These are phyloP conservation scores for Naganishia onofrii DNA, from an alignment of 768 basidiomycete genomes.

Conservation along the genomic window DNA sequence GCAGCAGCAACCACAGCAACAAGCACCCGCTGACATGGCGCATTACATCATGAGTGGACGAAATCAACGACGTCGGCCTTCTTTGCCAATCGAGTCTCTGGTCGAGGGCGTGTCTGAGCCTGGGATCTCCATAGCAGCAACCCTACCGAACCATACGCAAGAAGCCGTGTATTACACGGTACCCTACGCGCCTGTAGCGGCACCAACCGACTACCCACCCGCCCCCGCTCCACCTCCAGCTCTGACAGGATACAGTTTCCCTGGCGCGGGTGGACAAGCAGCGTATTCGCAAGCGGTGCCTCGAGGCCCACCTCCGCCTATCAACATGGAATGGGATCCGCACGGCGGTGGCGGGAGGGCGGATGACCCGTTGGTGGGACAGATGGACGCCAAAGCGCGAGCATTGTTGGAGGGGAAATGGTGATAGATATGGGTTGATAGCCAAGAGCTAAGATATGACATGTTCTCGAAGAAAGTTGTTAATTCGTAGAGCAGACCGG, in stretches of 20 bases:
- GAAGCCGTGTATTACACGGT: slow-evolving; percentile 12
- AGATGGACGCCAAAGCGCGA: slow-evolving; percentile 33
- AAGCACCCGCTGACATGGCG: neutral
- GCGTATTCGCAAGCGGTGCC: neutral
- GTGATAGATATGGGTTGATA: too few species aligned
- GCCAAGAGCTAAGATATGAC: too few species aligned
- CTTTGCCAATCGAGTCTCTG: slow-evolving; percentile 8
- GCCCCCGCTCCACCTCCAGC: neutral
- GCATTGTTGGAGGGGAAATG: slow-evolving; percentile 27
- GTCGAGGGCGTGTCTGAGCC: neutral
- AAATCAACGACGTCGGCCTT: slow-evolving; percentile 15
- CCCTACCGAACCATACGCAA: neutral
- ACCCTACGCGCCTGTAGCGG: neutral
- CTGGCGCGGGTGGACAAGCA: neutral
- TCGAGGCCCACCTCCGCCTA: neutral
- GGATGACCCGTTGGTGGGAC: slow-evolving; percentile 13
- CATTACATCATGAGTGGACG: slow-evolving; percentile 18
- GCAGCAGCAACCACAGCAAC: too few species aligned
- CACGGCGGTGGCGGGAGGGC: neutral
- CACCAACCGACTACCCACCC: neutral
- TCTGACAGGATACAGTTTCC: slow-evolving; percentile 1
- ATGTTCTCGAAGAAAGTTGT: too few species aligned
- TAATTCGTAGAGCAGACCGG: too few species aligned
- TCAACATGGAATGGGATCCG: slow-evolving; percentile 3
- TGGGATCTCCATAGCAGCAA: neutral